A percentile compares a stretch with the other conserved stretches of the same genome.
Conservation (phyloP, 371 early-diverging fungal genomes). For the Apophysomyces variabilis region DNA sequence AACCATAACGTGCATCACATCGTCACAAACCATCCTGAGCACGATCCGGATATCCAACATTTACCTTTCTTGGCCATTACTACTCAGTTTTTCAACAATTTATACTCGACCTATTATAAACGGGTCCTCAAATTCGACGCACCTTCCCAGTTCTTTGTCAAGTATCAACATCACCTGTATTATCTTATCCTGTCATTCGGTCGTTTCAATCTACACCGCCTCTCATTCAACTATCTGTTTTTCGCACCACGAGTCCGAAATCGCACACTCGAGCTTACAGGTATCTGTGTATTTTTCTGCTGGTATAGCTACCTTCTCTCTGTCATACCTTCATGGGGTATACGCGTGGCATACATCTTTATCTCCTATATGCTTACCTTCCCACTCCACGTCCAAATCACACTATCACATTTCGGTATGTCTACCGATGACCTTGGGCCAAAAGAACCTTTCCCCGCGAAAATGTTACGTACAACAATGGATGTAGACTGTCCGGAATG, state of each 20-base stretch:
- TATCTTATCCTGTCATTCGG: conserved; percentile 88
- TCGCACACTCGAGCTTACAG: conserved; percentile 73
- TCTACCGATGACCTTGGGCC: conserved; percentile 79
- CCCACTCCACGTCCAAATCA: conserved; percentile 94
- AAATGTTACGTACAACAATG: conserved; percentile 94
- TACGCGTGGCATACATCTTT: conserved; percentile 69
- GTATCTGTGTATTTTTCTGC: conserved; percentile 73
- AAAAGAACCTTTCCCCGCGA: conserved; percentile 80
- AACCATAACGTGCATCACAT: conserved; percentile 96
- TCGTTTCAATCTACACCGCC: conserved; percentile 89
- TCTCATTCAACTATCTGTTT: conserved; percentile 72
- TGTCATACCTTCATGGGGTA: conserved; percentile 66
- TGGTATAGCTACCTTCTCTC: conserved; percentile 82
- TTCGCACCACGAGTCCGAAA: conserved; percentile 66
- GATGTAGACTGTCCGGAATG: conserved; percentile 94
- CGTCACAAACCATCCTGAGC: conserved; percentile 85
- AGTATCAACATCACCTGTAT: conserved; percentile 85
- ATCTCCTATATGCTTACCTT: conserved; percentile 85
- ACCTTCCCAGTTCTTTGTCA: conserved; percentile 73
- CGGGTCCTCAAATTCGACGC: conserved; percentile 82
- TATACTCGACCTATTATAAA: conserved; percentile 94
- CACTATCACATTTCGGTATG: conserved; percentile 96
- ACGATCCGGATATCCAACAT: conserved; percentile 98
- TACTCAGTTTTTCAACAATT: conserved; percentile 74
- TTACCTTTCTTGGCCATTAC: conserved; percentile 94